Percentiles rank a stretch among this genome's conserved stretches.
Evolutionary conservation across 176 grass and related monocot species (phyloP).

Genomic region (Eleusine coracana): DNA sequence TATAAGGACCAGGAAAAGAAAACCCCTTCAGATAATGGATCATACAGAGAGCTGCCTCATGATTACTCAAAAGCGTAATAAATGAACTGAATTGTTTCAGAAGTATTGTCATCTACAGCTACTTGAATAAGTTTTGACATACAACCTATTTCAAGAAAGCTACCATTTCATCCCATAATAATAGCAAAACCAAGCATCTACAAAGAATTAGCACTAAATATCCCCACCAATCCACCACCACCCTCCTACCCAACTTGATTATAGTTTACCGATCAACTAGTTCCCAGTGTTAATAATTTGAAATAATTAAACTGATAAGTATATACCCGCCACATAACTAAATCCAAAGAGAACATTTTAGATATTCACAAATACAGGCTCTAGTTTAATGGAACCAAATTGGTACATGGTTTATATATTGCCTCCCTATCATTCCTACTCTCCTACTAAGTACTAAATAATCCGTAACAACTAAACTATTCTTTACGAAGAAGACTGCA

Average conservation of each 20-base stretch:
- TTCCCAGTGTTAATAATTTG: neutral
- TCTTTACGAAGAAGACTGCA: neutral
- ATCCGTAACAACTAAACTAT: neutral
- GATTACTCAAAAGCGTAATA: neutral
- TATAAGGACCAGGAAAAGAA: neutral
- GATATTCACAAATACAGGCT: neutral
- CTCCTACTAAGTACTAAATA: neutral
- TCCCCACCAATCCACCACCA: neutral
- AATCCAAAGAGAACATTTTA: neutral
- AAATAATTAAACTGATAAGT: neutral
- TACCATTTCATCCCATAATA: neutral
- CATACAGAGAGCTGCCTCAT: neutral
- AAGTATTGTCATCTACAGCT: neutral
- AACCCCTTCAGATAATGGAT: neutral
- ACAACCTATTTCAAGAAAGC: neutral
- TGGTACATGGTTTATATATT: neutral
- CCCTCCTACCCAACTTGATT: conserved; percentile 18
- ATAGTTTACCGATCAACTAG: neutral
- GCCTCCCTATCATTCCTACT: neutral
- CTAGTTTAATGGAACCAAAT: conserved; percentile 4
- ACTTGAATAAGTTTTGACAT: neutral
- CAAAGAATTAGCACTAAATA: neutral
- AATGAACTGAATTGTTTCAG: neutral
- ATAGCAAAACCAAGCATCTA: conserved; percentile 28
- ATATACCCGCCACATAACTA: neutral